These are phyloP conservation scores for Pythium coloratum DNA, from an alignment of 352 stramenopile species.

Conservation along the genomic window DNA sequence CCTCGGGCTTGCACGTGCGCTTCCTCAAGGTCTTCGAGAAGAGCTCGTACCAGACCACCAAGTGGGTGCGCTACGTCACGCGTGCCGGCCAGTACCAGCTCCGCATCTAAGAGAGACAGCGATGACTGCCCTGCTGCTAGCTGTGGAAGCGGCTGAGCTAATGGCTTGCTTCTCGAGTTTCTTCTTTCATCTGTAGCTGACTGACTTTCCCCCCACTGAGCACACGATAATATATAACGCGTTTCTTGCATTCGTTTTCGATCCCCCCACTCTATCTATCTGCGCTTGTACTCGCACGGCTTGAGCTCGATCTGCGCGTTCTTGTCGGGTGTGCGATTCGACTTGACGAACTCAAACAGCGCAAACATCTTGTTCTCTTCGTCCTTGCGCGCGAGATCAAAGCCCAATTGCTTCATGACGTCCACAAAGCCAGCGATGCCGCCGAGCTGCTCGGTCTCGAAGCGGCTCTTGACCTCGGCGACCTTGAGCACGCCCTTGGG, in stretches of 20 bases:
- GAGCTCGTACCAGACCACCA: conserved; percentile 96
- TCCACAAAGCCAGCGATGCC: conserved; percentile 68
- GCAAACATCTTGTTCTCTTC: conserved; percentile 88
- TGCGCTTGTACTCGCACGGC: conserved; percentile 83
- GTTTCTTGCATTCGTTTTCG: not conserved
- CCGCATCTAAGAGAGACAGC: conserved; percentile 84
- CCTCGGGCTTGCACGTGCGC: conserved; percentile 96
- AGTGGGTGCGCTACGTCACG: conserved; percentile 99
- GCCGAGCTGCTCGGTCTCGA: conserved; percentile 69
- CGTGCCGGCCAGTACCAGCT: conserved; percentile 98
- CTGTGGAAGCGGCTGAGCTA: not conserved
- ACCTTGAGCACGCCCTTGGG: conserved; percentile 90
- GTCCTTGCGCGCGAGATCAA: conserved; percentile 71
- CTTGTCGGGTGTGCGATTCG: conserved; percentile 44
- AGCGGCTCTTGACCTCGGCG: conserved; percentile 83
- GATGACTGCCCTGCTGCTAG: not conserved
- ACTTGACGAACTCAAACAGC: conserved; percentile 82
- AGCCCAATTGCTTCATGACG: conserved; percentile 59
- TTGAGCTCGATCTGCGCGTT: conserved; percentile 71
- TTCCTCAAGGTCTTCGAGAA: conserved; percentile 99
- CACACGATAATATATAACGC: conserved; percentile 3
- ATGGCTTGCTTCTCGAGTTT: not conserved
- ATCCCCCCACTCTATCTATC: conserved; percentile 37
- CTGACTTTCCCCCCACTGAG: not conserved
- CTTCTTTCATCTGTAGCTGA: conserved; percentile 4